These are phyloP conservation scores for Fusarium ambrosium DNA, from an alignment of 2,329 filamentous ascomycete genomes.

Conservation along the genomic window DNA sequence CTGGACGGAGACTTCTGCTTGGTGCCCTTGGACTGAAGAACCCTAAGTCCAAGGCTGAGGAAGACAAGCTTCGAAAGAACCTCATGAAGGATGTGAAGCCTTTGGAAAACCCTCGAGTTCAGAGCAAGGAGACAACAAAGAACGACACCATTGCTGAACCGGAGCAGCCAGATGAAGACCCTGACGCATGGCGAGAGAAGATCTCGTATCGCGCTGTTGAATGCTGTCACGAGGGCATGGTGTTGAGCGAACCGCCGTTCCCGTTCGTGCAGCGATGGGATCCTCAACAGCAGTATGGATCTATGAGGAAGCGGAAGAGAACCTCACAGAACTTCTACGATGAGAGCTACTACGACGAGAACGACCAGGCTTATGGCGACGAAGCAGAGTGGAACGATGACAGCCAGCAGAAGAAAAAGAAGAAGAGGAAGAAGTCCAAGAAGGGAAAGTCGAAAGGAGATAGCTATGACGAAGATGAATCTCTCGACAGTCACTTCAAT, in stretches of 20 bases:
- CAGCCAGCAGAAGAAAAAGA: conserved; percentile 47
- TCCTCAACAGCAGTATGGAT: conserved; percentile 70
- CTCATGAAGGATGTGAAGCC: conserved; percentile 68
- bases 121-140: conserved; percentile 32
- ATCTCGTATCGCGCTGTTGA: conserved; percentile 86
- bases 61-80: conserved; percentile 71
- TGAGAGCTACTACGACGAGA: conserved; percentile 48
- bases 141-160: conserved; percentile 21
- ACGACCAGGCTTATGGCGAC: conserved; percentile 48
- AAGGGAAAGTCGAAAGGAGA: conserved; percentile 51
- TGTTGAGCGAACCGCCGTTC: conserved; percentile 84
- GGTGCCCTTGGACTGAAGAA: conserved; percentile 78
- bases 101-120: conserved; percentile 53
- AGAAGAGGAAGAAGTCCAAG: conserved; percentile 53
- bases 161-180: conserved; percentile 55
- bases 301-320: conserved; percentile 65
- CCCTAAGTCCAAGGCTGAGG: conserved; percentile 77
- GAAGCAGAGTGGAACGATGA: conserved; percentile 51
- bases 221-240: conserved; percentile 78
- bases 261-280: conserved; percentile 94
- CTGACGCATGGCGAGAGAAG: conserved; percentile 79
- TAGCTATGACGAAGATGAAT: conserved; percentile 23
- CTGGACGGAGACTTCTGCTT: conserved; percentile 77
- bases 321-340: conserved; percentile 53
- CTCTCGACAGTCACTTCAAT: conserved; percentile 3